Base-by-base conservation (phyloP, 208 protist genomes). In the Blastocrithidia nonstop region DNA sequence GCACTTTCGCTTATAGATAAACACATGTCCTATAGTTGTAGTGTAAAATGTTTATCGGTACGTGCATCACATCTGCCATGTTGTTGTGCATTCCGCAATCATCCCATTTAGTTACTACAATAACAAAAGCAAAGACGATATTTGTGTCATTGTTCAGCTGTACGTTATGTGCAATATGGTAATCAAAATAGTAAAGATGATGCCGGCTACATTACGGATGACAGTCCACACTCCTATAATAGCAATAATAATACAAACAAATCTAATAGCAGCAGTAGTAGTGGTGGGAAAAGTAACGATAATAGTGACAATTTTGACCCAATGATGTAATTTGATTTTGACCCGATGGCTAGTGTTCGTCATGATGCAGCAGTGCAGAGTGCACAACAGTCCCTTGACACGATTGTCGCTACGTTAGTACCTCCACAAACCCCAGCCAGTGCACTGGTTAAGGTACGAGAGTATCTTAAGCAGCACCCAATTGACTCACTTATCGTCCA, bases 401-500 rank as follows among this genome's bases (percentile, higher is more conserved):
- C 5, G 7, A 55, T 88, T 37, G 32, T 85, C n/a, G 45, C 64
- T 45, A 58, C 65, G 23, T 46, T 88, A 7, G 57, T 81, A 6
- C 81, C 81, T 4, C 43, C 27, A 3, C 31, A 57, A 25, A 73
- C 83, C 0, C 71, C 83, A 15, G 45, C 55, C 0, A 47, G 47
- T 25, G 83, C 67, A 16, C 13, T 57, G 13, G 56, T 48, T 17
- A 88, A 86, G 39, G 69, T 88, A 4, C 49, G 45, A 20, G 39
- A 33, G 33, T 84, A 88, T 53, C 58, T 92, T 2, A 35, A 66
- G 20, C 62, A 81, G 62, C 71, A 88, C 61, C 78, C 83, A 13
- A 66, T 92, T 13, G 78, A 92, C 53, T 51, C 40, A 21, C 67
- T 88, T 37, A 88, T 92, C 28, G 53, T 71, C 8, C 54, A 67